Base-by-base conservation (phyloP, 805 yeast genomes). In the Millerozyma miso region DNA sequence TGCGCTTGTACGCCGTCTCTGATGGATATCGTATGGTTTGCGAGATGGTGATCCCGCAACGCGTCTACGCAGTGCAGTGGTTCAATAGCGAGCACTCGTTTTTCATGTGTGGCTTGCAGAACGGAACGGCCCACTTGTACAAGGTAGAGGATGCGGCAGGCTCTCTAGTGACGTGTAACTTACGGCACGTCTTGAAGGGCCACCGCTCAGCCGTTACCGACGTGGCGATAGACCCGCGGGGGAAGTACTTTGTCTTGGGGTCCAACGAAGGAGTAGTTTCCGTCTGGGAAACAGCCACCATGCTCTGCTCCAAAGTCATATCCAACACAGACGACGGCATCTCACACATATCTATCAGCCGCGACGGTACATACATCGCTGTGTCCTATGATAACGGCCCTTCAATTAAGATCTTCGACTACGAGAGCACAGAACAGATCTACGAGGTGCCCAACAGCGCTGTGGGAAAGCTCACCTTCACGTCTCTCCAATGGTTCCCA, bases 231-330 rank as follows among this genome's bases (percentile, higher is more conserved):
- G 85, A 79, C 50, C 81, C 83, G 3, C 53, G 67, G 39, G 88
- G 83, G 0, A 50, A 60, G 17, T 74, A 58, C 49, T 43, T 83
- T 8, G 71, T 74, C 2, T 73, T 72, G 1, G 88, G 85, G 0
- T 67, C 82, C 15, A 73, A 71, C 42, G 85, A 80, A 46, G 85
- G 85, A 19, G 67, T 74, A 15, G 69, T 77, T 4, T 68, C 79
- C 15, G 33, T 77, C 8, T 80, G 83, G 82, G 63, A 66, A 33
- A 54, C 73, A 5, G 45, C 55, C 1, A 64, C 67, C 19, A 58
- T 77, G 59, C 58, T 68, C 14, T 41, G 63, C 37, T 43, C 53
- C n/a, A 54, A 57, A 31, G 70, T 73, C 0, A 51, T 74, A 10
- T 56, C 73, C 31, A 50, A 62, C 26, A 56, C 69, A 3, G 78